Evolutionary conservation across 1,139 yeast genomes (phyloP), one percentile per base, ranked within the genome.

Genomic region (Chernovozyma aurita): DNA sequence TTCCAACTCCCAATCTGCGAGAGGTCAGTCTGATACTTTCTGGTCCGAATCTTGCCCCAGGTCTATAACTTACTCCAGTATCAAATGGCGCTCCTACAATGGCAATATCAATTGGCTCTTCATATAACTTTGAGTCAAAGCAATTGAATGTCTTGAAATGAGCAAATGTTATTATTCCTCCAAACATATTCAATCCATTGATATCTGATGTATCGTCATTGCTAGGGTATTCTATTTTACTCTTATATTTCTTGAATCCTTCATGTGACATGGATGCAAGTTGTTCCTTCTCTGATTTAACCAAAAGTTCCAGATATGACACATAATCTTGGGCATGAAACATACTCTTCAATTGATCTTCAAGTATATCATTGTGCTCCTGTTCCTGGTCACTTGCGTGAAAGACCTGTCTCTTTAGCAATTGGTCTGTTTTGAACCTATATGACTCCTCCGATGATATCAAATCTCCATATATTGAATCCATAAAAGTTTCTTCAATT

Each of bases 31-130:
- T 49, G 4, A 70, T 61, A 1, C 71, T 64, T 38, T 70, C 71
- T 1, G 78, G 77, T 0, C 77, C 78, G 47, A 72, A 71, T 31
- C 78, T 47, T 2, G 78, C 73, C 1, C 78, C 78, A 0, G 76
- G 75, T 11, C 74, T 47, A 42, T 57, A 72, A 3, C 73, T 64
- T 0, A 67, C 71, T 1, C 76, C 77, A 0, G 76, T 68, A 39
- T 72, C 78, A 39, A 71, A 73, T 0, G 77, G 77, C 1, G 77
- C 76, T 3, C 78, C 78, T 7, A 71, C 63, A 29, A 73, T 61
- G 6, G 77, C 78, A 30, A 72, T 64, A 43, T 72, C 77, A 15
- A 67, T 51, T 4, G 30, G 29, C 9, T 45, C 42, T 2, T 40
- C 30, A 41, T 22, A 40, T 28, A 6, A 27, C 32, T 21, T 34